phyloP scores from a whole-genome alignment of 2,329 filamentous ascomycete genomes.

The Aspergillus latus region DNA sequence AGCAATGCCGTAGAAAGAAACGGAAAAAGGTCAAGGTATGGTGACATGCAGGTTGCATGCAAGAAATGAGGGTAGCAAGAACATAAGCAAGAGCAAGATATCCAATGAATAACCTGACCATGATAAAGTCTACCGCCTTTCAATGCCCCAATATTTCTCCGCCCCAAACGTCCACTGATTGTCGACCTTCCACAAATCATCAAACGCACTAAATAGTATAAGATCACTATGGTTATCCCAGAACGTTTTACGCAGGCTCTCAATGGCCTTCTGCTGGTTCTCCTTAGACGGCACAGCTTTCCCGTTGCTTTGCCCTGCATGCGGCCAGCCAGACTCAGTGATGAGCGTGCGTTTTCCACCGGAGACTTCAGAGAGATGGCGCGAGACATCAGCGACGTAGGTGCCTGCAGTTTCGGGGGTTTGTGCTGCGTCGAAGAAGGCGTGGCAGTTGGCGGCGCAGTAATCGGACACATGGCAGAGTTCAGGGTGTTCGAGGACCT shows the following conservation, averaged over 20 bases:
- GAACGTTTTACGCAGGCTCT: constrained; percentile 64
- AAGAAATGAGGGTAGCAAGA: neutral
- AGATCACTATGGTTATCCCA: constrained; percentile 42
- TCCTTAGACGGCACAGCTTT: constrained; percentile 65
- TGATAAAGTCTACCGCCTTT: constrained; percentile 7
- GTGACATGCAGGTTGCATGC: neutral
- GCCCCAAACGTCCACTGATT: constrained; percentile 63
- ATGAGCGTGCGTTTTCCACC: constrained; percentile 67
- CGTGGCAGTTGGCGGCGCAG: constrained; percentile 77
- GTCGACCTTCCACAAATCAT: constrained; percentile 75
- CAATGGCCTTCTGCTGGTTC: constrained; percentile 67
- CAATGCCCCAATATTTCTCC: constrained; percentile 75
- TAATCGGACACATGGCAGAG: constrained; percentile 75
- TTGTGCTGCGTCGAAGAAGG: constrained; percentile 73
- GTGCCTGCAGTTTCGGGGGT: constrained; percentile 61
- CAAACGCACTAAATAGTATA: constrained; percentile 75
- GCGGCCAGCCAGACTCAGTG: constrained; percentile 84
- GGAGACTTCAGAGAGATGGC: constrained; percentile 45
- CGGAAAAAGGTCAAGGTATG: neutral
- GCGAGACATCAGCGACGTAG: constrained; percentile 62
- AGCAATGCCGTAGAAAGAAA: neutral
- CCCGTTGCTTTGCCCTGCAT: constrained; percentile 64
- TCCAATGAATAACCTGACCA: neutral
- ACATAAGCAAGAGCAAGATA: neutral
- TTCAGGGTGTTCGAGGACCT: constrained; percentile 63